Conservation (phyloP, 768 basidiomycete species). For the Cytidiella melzeri region DNA sequence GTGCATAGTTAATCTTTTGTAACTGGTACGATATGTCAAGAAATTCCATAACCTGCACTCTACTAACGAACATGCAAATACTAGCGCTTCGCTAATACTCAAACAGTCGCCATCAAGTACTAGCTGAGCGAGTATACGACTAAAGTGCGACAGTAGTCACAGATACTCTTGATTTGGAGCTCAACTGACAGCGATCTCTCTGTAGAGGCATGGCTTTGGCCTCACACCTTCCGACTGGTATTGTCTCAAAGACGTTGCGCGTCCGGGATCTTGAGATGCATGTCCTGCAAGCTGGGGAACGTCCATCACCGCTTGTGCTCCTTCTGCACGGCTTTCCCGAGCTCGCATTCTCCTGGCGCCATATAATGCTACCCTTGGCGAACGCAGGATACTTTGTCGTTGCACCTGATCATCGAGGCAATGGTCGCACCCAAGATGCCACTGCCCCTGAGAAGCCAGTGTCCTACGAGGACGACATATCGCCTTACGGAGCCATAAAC, state of each 20-base stretch:
- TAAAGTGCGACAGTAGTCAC: no score
- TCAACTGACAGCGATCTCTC: no score
- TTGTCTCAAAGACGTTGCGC: constrained; percentile 34
- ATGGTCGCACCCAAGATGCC: constrained; percentile 30
- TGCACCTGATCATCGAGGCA: constrained; percentile 57
- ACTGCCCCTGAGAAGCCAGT: constrained; percentile 17
- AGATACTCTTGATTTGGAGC: no score
- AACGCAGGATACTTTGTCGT: constrained; percentile 52
- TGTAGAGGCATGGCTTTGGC: background rate
- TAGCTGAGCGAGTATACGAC: no score
- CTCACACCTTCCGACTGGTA: constrained; percentile 10
- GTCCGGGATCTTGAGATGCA: constrained; percentile 48
- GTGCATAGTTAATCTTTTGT: no score
- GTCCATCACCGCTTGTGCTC: constrained; percentile 37
- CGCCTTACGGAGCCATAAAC: constrained; percentile 45
- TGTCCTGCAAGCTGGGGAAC: constrained; percentile 39
- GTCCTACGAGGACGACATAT: constrained; percentile 42
- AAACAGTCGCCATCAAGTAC: no score
- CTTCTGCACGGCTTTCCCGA: constrained; percentile 67
- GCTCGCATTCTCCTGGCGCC: constrained; percentile 60
- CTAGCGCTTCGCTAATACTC: no score
- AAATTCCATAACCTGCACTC: no score
- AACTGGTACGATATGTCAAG: no score
- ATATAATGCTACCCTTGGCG: constrained; percentile 45
- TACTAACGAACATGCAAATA: no score